A percentile compares a stretch with the other conserved stretches of the same genome.
These are phyloP conservation scores for Haematococcus lacustris DNA, from an alignment of 139 green algal species.

Conservation along the genomic window DNA sequence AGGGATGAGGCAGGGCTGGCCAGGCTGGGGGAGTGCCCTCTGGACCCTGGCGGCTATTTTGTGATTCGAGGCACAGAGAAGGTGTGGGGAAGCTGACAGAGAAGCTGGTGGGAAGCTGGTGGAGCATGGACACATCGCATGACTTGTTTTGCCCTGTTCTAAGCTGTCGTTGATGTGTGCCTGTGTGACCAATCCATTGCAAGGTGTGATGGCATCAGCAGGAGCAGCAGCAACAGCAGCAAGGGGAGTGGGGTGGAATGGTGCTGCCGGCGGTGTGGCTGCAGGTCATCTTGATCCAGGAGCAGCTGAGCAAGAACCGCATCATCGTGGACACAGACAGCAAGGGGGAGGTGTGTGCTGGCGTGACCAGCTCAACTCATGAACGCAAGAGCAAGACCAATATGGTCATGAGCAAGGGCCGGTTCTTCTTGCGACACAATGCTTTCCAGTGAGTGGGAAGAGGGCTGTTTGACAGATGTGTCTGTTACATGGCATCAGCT, in stretches of 20 bases:
- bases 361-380: slow-evolving; percentile 85
- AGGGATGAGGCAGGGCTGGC: slow-evolving; percentile 86
- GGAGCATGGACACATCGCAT: no score
- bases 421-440: slow-evolving; percentile 90
- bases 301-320: slow-evolving; percentile 98
- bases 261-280: no score
- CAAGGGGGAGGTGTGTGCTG: slow-evolving; percentile 28
- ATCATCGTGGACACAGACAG: slow-evolving; percentile 94
- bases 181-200: slow-evolving; percentile 38
- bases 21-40: slow-evolving; percentile 85
- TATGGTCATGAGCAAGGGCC: slow-evolving; percentile 76
- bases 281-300: slow-evolving; percentile 99
- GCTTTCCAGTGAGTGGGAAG: slow-evolving; percentile 72
- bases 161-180: no score
- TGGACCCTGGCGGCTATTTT: slow-evolving; percentile 98
- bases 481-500: no score
- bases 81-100: no score
- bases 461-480: background rate
- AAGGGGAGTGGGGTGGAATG: no score
- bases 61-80: slow-evolving; percentile 71
- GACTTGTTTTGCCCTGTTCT: no score
- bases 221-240: no score
- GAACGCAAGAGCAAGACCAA: slow-evolving; percentile 98
- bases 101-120: no score
- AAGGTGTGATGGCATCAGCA: no score